Evolutionary conservation across 148 eudicot genomes (phyloP).

Genomic region (Amaranthus hypochondriacus): DNA sequence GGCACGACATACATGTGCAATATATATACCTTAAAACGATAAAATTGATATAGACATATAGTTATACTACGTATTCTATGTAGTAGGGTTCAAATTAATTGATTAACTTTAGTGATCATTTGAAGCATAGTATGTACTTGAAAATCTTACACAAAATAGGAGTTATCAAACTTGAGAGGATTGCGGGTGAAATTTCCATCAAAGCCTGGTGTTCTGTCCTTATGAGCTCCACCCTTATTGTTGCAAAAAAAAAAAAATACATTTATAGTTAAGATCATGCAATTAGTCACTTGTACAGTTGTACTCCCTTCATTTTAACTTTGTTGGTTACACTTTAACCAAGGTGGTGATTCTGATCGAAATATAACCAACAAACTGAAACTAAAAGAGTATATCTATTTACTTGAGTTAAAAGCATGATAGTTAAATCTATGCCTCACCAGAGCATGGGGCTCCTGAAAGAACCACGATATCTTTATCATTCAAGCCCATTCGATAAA

Average conservation of each 20-base stretch:
- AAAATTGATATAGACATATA: background rate
- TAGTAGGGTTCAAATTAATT: background rate
- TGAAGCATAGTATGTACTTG: too few species aligned
- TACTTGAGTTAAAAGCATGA: too few species aligned
- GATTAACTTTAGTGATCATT: too few species aligned
- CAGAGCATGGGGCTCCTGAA: conserved; percentile 92
- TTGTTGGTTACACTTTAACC: too few species aligned
- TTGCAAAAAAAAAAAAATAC: background rate
- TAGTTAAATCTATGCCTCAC: conserved; percentile 24
- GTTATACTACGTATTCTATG: too few species aligned
- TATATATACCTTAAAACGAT: background rate
- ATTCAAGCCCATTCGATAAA: conserved; percentile 69
- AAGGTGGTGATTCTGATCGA: too few species aligned
- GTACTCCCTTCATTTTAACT: too few species aligned
- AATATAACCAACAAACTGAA: too few species aligned
- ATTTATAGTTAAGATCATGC: too few species aligned
- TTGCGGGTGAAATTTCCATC: conserved; percentile 79
- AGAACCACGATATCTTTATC: conserved; percentile 80
- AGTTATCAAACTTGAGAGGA: conserved; percentile 78
- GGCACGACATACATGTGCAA: too few species aligned
- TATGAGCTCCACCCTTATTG: conserved; percentile 71
- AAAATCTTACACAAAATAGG: conserved; percentile 62
- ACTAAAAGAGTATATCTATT: too few species aligned
- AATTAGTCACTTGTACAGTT: too few species aligned
- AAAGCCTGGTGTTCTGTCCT: conserved; percentile 61